A percentile compares a stretch with the other conserved stretches of the same genome.
Evolutionary conservation across 495 filamentous ascomycete genomes (phyloP).

Genomic region (Cryomyces antarcticus): DNA sequence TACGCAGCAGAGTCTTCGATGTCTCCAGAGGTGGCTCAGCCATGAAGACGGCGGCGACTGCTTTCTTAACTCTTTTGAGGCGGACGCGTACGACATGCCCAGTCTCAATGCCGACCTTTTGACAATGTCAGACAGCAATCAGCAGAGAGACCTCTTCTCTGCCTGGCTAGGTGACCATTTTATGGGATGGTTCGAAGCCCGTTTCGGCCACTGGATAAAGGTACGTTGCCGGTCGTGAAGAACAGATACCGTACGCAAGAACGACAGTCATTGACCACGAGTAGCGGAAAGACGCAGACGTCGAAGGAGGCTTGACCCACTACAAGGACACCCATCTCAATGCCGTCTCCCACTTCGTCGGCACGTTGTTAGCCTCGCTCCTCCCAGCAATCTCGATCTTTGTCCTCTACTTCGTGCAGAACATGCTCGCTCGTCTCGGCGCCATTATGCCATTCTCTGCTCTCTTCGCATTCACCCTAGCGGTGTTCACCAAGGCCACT

Average conservation of each 20-base stretch:
- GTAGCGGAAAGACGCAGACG: neutral
- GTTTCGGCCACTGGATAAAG: neutral
- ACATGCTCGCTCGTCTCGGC: constrained; percentile 5
- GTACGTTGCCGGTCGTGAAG: neutral
- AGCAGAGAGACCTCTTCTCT: neutral
- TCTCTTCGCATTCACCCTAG: constrained; percentile 7
- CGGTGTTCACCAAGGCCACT: constrained; percentile 9
- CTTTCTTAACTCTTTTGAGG: neutral
- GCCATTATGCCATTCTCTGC: constrained; percentile 8
- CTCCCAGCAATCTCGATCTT: constrained; percentile 4
- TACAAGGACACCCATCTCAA: constrained; percentile 1
- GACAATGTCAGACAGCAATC: neutral
- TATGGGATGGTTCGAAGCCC: neutral
- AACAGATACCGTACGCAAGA: neutral
- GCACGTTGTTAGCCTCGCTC: constrained; percentile 4
- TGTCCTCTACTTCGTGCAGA: constrained; percentile 2
- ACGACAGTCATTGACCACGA: neutral
- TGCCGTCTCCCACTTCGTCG: constrained; percentile 6
- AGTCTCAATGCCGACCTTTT: neutral
- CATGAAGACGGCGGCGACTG: neutral
- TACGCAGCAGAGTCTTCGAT: neutral
- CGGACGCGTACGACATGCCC: neutral
- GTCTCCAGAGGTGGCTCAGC: neutral
- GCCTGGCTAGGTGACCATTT: neutral
- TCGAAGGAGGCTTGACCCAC: neutral